These are phyloP conservation scores for Populus trichocarpa DNA, from an alignment of 441 rosid species.

Conservation along the genomic window DNA sequence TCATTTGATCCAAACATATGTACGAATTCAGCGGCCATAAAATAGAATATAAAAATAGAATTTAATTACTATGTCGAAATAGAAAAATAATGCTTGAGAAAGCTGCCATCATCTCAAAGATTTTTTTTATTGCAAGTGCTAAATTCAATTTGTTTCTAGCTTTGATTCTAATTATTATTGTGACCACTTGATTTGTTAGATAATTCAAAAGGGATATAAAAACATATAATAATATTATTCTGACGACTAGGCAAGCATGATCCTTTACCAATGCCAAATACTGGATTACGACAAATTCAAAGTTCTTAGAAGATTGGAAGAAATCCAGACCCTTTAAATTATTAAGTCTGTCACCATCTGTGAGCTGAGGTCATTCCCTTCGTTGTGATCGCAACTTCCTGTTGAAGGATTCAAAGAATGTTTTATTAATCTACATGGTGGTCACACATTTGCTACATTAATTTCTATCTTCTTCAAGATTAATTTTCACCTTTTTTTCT, in stretches of 20 bases:
- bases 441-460: not conserved
- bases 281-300: not conserved
- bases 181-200: not conserved
- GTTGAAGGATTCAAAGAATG: constrained; percentile 2
- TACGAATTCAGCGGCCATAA: not conserved
- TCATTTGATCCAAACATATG: not conserved
- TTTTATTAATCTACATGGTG: not conserved
- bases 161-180: not conserved
- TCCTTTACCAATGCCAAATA: not conserved
- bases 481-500: too few relatives aligned
- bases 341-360: not conserved
- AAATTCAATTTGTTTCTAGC: not conserved
- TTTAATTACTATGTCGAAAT: too few relatives aligned
- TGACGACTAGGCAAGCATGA: not conserved
- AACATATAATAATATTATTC: not conserved
- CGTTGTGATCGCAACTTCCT: not conserved
- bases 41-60: not conserved
- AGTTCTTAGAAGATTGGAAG: not conserved
- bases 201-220: not conserved
- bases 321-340: not conserved
- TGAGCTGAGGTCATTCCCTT: not conserved
- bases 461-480: too few relatives aligned
- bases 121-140: not conserved
- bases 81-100: not conserved
- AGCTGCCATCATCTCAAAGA: not conserved